phyloP scores from a whole-genome alignment of 2,329 filamentous ascomycete genomes.

The Raffaelea albimanens region DNA sequence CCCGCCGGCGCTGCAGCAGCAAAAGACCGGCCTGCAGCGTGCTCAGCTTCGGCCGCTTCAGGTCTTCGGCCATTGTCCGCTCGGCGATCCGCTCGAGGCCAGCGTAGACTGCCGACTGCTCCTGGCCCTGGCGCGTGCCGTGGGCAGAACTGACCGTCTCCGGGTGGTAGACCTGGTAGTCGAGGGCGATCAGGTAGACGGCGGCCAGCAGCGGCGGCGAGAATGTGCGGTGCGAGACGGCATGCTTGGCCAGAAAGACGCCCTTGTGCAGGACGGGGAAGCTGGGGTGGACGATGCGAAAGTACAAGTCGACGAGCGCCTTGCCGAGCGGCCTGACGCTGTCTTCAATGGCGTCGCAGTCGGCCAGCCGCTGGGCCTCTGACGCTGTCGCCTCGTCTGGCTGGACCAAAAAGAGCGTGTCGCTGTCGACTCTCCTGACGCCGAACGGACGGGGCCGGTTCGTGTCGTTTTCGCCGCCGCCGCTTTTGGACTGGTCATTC shows the following conservation, averaged over 20 bases:
- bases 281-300: slow-evolving; percentile 49
- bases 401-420: background rate
- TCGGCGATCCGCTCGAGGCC: slow-evolving; percentile 25
- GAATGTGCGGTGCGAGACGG: slow-evolving; percentile 45
- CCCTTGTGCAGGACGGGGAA: slow-evolving; percentile 52
- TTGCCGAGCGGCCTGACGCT: slow-evolving; percentile 55
- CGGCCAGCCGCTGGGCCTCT: too few species aligned
- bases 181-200: slow-evolving; percentile 52
- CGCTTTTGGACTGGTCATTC: too few species aligned
- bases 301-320: slow-evolving; percentile 58
- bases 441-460: too few species aligned
- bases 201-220: slow-evolving; percentile 49
- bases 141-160: too few species aligned
- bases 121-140: too few species aligned
- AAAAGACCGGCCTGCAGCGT: slow-evolving; percentile 46
- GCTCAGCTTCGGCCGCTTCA: slow-evolving; percentile 43
- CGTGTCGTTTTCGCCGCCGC: too few species aligned
- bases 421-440: background rate
- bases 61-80: slow-evolving; percentile 34
- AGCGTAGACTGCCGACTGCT: slow-evolving; percentile 29
- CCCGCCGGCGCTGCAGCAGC: slow-evolving; percentile 40
- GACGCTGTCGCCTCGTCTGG: too few species aligned
- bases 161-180: slow-evolving; percentile 51
- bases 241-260: slow-evolving; percentile 53
- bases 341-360: slow-evolving; percentile 52